Evolutionary conservation across 495 filamentous ascomycete species (phyloP).

Genomic region (Penicillium riverlandense): DNA sequence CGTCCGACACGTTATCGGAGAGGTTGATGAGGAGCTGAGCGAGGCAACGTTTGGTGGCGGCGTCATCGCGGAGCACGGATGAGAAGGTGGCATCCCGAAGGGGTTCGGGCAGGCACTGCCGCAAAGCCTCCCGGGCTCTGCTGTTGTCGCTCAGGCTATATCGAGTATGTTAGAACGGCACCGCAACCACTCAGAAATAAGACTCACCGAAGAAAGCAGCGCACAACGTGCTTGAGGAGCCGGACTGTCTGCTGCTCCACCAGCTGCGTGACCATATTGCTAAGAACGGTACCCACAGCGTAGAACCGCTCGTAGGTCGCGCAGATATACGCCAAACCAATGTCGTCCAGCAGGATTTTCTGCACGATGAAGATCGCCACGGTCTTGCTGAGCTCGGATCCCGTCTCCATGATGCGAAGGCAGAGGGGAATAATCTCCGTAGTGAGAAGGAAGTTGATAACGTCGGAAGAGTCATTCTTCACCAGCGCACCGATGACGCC

Average conservation of each 20-base stretch:
- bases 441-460: conserved; percentile 97
- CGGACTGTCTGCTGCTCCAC: conserved; percentile 97
- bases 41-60: conserved; percentile 95
- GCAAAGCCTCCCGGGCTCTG: conserved; percentile 86
- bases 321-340: conserved; percentile 97
- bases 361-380: conserved; percentile 99
- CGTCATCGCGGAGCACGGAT: conserved; percentile 91
- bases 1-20: conserved; percentile 81
- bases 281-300: conserved; percentile 92
- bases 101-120: conserved; percentile 94
- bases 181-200: neutral
- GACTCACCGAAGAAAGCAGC: conserved; percentile 87
- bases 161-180: conserved; percentile 7
- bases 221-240: conserved; percentile 94
- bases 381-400: conserved; percentile 96
- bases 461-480: conserved; percentile 97
- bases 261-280: conserved; percentile 96
- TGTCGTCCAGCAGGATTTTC: conserved; percentile 95
- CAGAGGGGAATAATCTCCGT: conserved; percentile 99
- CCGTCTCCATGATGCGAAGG: conserved; percentile 98
- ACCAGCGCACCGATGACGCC: conserved; percentile 96
- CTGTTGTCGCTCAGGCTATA: conserved; percentile 89
- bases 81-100: conserved; percentile 96
- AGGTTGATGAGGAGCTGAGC: conserved; percentile 96
- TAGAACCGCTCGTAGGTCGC: conserved; percentile 99